Conservation (phyloP, 179 eudicot genomes). For the Spinacia oleracea region DNA sequence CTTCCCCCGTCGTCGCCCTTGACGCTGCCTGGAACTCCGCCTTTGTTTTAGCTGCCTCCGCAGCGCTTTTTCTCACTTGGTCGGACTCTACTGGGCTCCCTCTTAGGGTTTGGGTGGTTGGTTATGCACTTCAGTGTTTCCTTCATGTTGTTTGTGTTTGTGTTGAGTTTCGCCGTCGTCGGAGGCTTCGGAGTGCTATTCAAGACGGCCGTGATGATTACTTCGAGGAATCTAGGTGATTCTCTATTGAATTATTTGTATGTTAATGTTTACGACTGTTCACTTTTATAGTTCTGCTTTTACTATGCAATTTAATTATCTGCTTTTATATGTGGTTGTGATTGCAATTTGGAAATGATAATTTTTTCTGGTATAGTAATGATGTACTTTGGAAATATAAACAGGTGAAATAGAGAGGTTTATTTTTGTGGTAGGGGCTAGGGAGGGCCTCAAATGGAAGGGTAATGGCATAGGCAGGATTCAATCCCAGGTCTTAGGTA, state of each 20-base stretch:
- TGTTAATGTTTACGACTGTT: background rate
- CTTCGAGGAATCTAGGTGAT: slow-evolving; percentile 26
- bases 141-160: slow-evolving; percentile 53
- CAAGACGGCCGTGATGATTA: slow-evolving; percentile 10
- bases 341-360: too few relatives aligned
- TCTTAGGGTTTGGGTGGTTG: slow-evolving; percentile 53
- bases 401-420: too few relatives aligned
- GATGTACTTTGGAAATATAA: too few relatives aligned
- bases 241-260: background rate
- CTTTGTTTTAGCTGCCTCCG: slow-evolving; percentile 41
- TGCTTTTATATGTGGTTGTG: too few relatives aligned
- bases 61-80: slow-evolving; percentile 36
- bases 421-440: background rate
- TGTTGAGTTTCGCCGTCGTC: slow-evolving; percentile 48
- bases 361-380: too few relatives aligned
- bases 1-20: slow-evolving; percentile 53
- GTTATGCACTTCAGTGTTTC: slow-evolving; percentile 55
- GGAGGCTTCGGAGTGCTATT: slow-evolving; percentile 24
- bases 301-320: background rate
- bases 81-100: slow-evolving; percentile 33
- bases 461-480: too few relatives aligned
- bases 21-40: slow-evolving; percentile 60
- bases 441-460: background rate
- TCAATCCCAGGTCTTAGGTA: background rate
- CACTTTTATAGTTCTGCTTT: background rate